Evolutionary conservation across 2,329 filamentous ascomycete species (phyloP).

Genomic region (Fusarium sublunatum): DNA sequence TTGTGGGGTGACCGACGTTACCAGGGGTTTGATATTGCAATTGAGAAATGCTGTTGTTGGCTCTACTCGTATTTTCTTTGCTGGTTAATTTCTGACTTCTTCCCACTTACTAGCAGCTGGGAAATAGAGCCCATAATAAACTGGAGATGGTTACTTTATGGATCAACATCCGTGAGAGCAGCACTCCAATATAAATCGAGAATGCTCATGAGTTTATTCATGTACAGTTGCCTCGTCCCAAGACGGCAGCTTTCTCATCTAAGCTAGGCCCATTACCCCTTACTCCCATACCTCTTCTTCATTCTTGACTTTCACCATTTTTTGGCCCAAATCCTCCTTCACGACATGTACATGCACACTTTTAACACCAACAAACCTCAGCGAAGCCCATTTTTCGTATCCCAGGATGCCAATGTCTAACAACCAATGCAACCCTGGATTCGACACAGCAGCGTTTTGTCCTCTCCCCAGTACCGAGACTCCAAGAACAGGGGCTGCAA

Average conservation of each 20-base stretch:
- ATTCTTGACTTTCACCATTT: constrained; percentile 22
- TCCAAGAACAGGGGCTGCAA: constrained; percentile 11
- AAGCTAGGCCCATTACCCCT: constrained; percentile 18
- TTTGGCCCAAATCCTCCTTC: not conserved
- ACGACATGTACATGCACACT: constrained; percentile 27
- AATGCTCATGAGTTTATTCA: constrained; percentile 22
- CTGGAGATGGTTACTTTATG: too few species aligned
- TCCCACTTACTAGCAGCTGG: not conserved
- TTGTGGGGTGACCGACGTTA: too few species aligned
- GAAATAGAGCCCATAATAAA: too few species aligned
- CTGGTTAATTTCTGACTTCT: not conserved
- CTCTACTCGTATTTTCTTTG: not conserved
- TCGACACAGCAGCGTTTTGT: constrained; percentile 1
- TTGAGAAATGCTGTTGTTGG: not conserved
- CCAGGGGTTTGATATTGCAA: constrained; percentile 27
- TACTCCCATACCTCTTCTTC: not conserved
- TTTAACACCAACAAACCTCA: constrained; percentile 11
- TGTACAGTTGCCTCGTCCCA: constrained; percentile 27
- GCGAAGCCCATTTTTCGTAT: constrained; percentile 1
- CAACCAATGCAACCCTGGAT: constrained; percentile 17
- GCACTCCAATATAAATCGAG: not conserved
- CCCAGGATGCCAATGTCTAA: constrained; percentile 22
- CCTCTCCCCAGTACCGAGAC: constrained; percentile 12
- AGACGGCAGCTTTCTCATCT: constrained; percentile 12
- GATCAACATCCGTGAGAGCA: not conserved